Evolutionary conservation across 768 basidiomycete species (phyloP), one percentile per base, ranked within the genome.

Genomic region (Trichaptum fuscoviolaceum): DNA sequence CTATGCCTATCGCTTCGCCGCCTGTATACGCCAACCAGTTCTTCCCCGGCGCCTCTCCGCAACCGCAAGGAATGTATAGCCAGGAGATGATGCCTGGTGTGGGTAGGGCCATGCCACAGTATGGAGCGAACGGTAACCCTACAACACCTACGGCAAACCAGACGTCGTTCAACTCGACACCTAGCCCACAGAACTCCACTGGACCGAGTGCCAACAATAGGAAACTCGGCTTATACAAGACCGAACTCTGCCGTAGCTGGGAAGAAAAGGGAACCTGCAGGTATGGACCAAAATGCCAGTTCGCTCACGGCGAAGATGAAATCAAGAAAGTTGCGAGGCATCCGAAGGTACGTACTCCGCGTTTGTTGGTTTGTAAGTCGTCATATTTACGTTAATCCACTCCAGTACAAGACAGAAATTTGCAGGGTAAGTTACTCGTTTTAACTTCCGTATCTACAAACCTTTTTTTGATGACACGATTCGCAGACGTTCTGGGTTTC

Each of bases 201-300:
- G 93, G 93, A 0, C 93, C 93, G 18, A 94, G 92, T 69, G 91
- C 93, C 10, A 95, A 95, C 78, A 96, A 96, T 74, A 84, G 94
- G 71, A 96, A 96, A 79, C 78, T 95, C 26, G 92, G 91, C 20
- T 74, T 96, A 61, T 96, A 96, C 82, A 96, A 96, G 81, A 95
- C 94, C 0, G 91, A 94, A 75, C 70, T 95, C 61, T 95, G 93
- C 76, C 81, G 91, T 69, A 95, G 93, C 74, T 95, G 93, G 93
- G 93, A 95, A 75, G 93, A 95, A 78, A 95, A 95, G 74, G 92
- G 92, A 1, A 77, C 85, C 18, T 95, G 93, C 74, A 84, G 94
- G 35, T 96, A 96, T 71, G 92, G 91, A 6, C 76, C 86, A 63
- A 95, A 95, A 77, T 96, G 94, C 73, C 94, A 96, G 75, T 96